Evolutionary conservation across 495 filamentous ascomycete genomes (phyloP), one percentile per base, ranked within the genome.

Genomic region (Hypoxylon cercidicola): DNA sequence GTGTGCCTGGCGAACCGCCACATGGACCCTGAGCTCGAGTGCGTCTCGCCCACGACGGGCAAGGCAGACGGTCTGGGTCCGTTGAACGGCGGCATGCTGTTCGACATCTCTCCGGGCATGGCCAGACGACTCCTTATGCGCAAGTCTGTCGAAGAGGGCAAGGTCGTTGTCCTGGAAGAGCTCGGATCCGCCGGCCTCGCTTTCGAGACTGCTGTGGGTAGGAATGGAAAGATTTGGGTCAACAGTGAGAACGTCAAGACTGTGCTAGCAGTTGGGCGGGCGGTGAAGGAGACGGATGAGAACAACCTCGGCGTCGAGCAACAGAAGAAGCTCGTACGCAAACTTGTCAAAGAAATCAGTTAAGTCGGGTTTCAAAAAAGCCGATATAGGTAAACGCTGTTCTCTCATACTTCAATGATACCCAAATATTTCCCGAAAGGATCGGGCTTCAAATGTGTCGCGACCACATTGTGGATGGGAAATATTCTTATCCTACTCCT

Each of bases 171-270:
- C 16, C 74, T 98, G 48, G 92, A 96, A 59, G 90, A 93, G 68
- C 77, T 98, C n/a, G 93, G 88, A 13, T 87, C 84, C 68, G 90
- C 87, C 41, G 81, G 88, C 47, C 79, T 94, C 41, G 84, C 85
- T 49, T 99, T 97, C 77, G 95, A 99, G 81, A 88, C 95, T 59
- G 95, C 95, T 3, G 92, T 97, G 21, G 96, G 96, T 19, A 87
- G 93, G 73, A 99, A 99, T 75, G 95, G 95, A 18, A 90, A 85
- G 78, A 84, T 97, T 34, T 97, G 95, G 95, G 89, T 98, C 15
- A 86, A 92, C 65, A 86, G 88, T 47, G 89, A 87, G 12, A 88
- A 82, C 45, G 84, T 79, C 74, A 85, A 80, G 60, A 93, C 90
- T 8, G 70, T 80, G 35, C 70, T 97, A 48, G 81, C 86, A 5